Percentiles rank a stretch among this genome's conserved stretches.
phyloP scores from a whole-genome alignment of 106 monocot genomes.

The Dactylorhiza incarnata region DNA sequence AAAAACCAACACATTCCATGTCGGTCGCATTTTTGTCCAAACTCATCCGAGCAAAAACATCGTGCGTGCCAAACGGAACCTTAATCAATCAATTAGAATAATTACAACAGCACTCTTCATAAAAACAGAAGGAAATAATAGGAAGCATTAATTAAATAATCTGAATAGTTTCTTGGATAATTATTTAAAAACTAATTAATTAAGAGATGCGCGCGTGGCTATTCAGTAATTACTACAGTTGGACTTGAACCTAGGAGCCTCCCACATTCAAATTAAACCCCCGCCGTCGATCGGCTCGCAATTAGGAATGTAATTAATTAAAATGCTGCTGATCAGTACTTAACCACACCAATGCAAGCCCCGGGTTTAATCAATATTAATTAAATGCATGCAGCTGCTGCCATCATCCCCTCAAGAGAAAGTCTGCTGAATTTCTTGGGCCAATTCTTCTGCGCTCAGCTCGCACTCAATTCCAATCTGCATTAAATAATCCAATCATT shows the following conservation, averaged over 20 bases:
- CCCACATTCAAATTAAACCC: constrained; percentile 3
- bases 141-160: background rate
- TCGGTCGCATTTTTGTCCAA: too few species aligned
- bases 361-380: too few species aligned
- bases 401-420: constrained; percentile 30
- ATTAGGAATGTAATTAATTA: background rate
- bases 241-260: constrained; percentile 34
- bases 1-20: too few species aligned
- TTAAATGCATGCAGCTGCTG: too few species aligned
- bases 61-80: background rate
- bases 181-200: too few species aligned
- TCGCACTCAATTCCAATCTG: constrained; percentile 97
- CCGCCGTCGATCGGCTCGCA: too few species aligned
- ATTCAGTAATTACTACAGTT: constrained; percentile 10
- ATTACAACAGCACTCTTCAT: background rate
- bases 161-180: background rate
- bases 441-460: constrained; percentile 92
- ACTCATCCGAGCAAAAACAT: too few species aligned
- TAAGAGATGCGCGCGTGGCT: too few species aligned
- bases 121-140: background rate
- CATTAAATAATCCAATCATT: background rate
- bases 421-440: constrained; percentile 72
- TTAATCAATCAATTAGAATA: background rate
- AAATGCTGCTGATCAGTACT: background rate
- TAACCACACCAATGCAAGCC: too few species aligned